A percentile compares a stretch with the other conserved stretches of the same genome.
Evolutionary conservation across 2,329 filamentous ascomycete species (phyloP).

Genomic region (Dendryphion nanum): DNA sequence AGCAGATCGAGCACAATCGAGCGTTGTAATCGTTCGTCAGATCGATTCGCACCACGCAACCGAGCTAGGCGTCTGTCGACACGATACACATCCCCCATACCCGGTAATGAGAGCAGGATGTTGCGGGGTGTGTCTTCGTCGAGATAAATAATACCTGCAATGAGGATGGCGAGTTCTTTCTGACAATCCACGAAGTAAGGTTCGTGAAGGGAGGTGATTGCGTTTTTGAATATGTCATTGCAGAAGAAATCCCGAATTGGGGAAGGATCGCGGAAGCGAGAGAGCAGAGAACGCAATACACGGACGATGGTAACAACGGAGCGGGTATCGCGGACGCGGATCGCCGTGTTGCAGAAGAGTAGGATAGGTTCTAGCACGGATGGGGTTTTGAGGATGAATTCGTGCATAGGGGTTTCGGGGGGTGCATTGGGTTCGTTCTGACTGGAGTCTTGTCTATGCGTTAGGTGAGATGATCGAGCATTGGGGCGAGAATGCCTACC

Average conservation of each 20-base stretch:
- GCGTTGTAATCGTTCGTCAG: constrained; percentile 71
- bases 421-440: neutral
- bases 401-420: constrained; percentile 64
- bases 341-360: constrained; percentile 85
- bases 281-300: constrained; percentile 81
- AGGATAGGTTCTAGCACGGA: constrained; percentile 83
- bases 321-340: constrained; percentile 84
- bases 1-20: constrained; percentile 80
- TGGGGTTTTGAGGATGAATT: constrained; percentile 77
- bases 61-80: constrained; percentile 56
- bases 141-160: constrained; percentile 78
- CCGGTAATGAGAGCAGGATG: constrained; percentile 77
- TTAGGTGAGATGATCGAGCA: neutral
- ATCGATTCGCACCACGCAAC: constrained; percentile 44
- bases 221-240: constrained; percentile 83
- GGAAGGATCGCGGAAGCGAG: constrained; percentile 64
- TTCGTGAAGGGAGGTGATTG: constrained; percentile 87
- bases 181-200: constrained; percentile 96
- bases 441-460: neutral
- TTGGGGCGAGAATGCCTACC: constrained; percentile 15
- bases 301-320: constrained; percentile 83
- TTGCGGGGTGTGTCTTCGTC: constrained; percentile 72
- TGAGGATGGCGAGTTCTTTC: constrained; percentile 83
- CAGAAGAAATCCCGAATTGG: constrained; percentile 84
- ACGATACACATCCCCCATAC: constrained; percentile 62